Conservation (phyloP, 805 yeast species). For the Lachancea quebecensis region DNA sequence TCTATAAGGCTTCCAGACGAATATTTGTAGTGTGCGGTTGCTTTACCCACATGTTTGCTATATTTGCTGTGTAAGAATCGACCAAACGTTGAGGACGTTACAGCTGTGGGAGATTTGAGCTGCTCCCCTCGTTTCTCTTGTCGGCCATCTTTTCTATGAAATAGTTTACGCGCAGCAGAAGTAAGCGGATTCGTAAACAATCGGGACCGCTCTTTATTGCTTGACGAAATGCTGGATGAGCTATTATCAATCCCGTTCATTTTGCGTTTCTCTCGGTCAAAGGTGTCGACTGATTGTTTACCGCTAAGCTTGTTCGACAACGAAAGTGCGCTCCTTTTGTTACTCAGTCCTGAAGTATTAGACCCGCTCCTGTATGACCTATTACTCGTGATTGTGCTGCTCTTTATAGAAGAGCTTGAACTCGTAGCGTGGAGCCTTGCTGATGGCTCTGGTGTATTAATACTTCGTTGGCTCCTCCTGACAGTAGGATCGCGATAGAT, state of each 20-base stretch:
- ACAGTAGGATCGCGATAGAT: conserved; percentile 20
- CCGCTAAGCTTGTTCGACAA: neutral
- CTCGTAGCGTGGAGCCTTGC: conserved; percentile 3
- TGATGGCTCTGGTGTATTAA: conserved; percentile 3
- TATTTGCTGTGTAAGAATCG: conserved; percentile 30
- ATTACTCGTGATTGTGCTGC: conserved; percentile 4
- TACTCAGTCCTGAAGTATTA: conserved; percentile 1
- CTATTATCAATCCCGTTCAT: neutral
- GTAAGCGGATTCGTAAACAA: conserved; percentile 11
- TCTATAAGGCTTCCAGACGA: conserved; percentile 21
- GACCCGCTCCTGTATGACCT: conserved; percentile 3
- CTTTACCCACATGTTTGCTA: conserved; percentile 22
- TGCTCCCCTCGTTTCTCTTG: conserved; percentile 3
- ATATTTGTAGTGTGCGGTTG: conserved; percentile 28
- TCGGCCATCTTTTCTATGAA: conserved; percentile 19
- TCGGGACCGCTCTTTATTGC: neutral
- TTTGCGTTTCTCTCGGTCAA: neutral
- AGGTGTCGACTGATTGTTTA: neutral
- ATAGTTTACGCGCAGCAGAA: conserved; percentile 23
- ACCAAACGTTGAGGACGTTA: conserved; percentile 12
- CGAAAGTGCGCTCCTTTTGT: conserved; percentile 1
- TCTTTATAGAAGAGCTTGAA: conserved; percentile 3
- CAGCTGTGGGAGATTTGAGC: conserved; percentile 1
- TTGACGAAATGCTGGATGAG: neutral
- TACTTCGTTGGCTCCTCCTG: conserved; percentile 18